Conservation (phyloP, 345 rosid genomes). For the Melaleuca alternifolia region DNA sequence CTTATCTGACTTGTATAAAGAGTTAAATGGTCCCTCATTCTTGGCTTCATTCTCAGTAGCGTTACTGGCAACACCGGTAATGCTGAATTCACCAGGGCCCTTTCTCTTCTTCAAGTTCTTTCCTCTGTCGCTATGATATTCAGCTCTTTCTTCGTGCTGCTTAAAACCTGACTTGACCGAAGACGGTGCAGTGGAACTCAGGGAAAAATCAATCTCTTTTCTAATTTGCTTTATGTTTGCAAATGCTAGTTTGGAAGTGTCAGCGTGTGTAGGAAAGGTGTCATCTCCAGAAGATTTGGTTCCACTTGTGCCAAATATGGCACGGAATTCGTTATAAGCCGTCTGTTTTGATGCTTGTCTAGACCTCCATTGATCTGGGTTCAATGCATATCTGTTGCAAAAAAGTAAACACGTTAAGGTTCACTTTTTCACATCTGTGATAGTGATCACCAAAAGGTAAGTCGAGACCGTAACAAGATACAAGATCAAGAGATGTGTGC, state of each 20-base stretch:
- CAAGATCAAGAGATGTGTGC: background rate
- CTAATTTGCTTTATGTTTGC: conserved; percentile 34
- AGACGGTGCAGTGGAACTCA: conserved; percentile 13
- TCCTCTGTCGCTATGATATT: background rate
- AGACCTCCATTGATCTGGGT: conserved; percentile 74
- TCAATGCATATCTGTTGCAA: conserved; percentile 41
- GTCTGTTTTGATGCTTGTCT: conserved; percentile 75
- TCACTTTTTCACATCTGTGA: background rate
- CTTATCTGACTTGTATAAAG: conserved; percentile 27
- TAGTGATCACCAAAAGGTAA: background rate
- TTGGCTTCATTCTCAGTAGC: conserved; percentile 5
- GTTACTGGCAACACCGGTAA: background rate
- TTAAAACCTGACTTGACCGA: conserved; percentile 6
- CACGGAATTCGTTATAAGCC: conserved; percentile 50
- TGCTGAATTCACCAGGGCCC: conserved; percentile 4
- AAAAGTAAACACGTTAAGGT: background rate
- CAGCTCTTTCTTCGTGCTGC: conserved; percentile 14
- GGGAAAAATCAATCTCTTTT: conserved; percentile 34
- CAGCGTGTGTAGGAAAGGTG: conserved; percentile 27
- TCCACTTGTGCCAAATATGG: conserved; percentile 57
- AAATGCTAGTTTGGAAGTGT: conserved; percentile 28
- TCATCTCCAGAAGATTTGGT: conserved; percentile 27
- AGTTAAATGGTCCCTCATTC: conserved; percentile 26
- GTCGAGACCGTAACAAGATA: background rate
- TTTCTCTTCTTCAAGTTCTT: conserved; percentile 7